phyloP scores from a whole-genome alignment of 345 rosid genomes.

The Cardamine chenopodiifolia region DNA sequence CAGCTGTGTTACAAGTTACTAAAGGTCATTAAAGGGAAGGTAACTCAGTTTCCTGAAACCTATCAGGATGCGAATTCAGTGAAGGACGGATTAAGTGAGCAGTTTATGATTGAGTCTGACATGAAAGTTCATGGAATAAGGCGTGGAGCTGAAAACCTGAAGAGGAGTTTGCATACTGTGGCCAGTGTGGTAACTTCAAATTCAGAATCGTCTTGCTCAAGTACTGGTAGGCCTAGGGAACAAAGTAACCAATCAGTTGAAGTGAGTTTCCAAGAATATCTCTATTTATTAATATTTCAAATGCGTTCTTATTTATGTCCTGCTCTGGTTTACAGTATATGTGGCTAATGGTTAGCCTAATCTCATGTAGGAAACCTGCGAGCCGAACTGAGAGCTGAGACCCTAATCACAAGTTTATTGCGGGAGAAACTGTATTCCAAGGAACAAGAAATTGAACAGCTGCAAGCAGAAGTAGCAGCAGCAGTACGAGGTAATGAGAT shows the following conservation, averaged over 20 bases:
- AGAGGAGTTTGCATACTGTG: slow-evolving; percentile 74
- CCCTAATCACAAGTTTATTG: slow-evolving; percentile 66
- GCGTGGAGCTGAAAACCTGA: slow-evolving; percentile 69
- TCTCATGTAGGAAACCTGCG: slow-evolving; percentile 56
- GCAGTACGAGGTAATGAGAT: slow-evolving; percentile 82
- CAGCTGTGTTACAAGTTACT: slow-evolving; percentile 64
- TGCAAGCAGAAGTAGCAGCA: slow-evolving; percentile 85
- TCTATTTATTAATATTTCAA: neutral
- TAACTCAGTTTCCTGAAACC: slow-evolving; percentile 52
- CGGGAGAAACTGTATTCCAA: slow-evolving; percentile 84
- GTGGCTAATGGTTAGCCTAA: slow-evolving; percentile 24
- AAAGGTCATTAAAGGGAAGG: slow-evolving; percentile 62
- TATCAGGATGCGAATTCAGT: slow-evolving; percentile 43
- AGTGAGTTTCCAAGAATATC: slow-evolving; percentile 49
- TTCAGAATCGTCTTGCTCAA: slow-evolving; percentile 39
- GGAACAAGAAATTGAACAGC: slow-evolving; percentile 82
- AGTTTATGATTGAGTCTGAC: slow-evolving; percentile 73
- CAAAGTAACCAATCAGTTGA: slow-evolving; percentile 52
- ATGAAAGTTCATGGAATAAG: slow-evolving; percentile 70
- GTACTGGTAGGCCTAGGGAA: slow-evolving; percentile 40
- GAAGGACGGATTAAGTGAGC: slow-evolving; percentile 58
- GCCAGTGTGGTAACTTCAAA: slow-evolving; percentile 49
- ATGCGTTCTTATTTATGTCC: neutral
- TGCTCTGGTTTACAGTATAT: slow-evolving; percentile 14
- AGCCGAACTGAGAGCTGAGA: slow-evolving; percentile 75